Conservation (phyloP, 345 rosid genomes). For the Eucalyptus melliodora region DNA sequence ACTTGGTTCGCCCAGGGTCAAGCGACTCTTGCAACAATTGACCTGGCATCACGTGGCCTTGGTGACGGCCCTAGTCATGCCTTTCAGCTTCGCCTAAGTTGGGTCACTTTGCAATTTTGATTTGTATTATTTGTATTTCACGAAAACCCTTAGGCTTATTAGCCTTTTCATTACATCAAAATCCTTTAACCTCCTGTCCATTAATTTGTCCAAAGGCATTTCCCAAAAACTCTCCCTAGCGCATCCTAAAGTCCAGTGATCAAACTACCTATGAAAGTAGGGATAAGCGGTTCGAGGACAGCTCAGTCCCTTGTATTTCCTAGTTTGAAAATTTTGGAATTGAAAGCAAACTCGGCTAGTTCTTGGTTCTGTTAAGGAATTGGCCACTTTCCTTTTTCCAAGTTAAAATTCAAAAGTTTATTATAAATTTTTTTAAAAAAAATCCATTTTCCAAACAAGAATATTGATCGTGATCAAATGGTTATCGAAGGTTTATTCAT, state of each 20-base stretch:
- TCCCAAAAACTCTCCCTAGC: neutral
- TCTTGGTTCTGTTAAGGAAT: neutral
- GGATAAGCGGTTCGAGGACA: neutral
- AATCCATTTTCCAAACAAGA: neutral
- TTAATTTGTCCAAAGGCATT: neutral
- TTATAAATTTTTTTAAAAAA: neutral
- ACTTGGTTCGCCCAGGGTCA: neutral
- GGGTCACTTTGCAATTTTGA: neutral
- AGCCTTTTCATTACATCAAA: neutral
- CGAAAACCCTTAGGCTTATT: neutral
- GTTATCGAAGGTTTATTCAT: neutral
- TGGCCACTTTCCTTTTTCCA: neutral
- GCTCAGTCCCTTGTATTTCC: neutral
- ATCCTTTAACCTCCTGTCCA: neutral
- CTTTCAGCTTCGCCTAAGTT: neutral
- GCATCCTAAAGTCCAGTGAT: neutral
- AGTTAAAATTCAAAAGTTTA: neutral
- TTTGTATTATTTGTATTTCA: neutral
- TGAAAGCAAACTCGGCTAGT: neutral
- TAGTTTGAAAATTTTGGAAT: neutral
- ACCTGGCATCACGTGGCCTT: neutral
- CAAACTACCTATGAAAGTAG: neutral
- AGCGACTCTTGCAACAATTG: neutral
- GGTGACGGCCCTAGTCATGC: neutral
- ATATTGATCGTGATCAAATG: neutral